phyloP scores from a whole-genome alignment of 345 rosid species.

The Erucastrum elatum region DNA sequence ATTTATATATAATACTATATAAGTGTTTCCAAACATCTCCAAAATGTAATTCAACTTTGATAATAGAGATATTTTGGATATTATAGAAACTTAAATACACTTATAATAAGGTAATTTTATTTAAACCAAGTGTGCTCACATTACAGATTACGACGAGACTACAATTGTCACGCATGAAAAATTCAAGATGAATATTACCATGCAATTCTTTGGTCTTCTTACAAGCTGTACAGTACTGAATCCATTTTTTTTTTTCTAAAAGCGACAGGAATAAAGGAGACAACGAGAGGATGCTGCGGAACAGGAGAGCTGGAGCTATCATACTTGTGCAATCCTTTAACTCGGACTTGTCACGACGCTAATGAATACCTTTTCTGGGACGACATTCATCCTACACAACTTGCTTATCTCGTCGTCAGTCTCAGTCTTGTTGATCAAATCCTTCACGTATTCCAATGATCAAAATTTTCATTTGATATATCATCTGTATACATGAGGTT shows the following conservation, averaged over 20 bases:
- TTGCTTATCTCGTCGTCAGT: slow-evolving; percentile 41
- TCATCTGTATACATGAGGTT: background rate
- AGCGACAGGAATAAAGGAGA: slow-evolving; percentile 46
- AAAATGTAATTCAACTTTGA: too few relatives aligned
- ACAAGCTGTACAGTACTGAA: slow-evolving; percentile 5
- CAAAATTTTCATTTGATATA: background rate
- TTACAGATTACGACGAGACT: background rate
- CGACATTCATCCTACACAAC: slow-evolving; percentile 51
- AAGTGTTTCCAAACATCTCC: too few relatives aligned
- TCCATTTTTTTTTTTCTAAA: background rate
- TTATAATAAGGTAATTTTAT: too few relatives aligned
- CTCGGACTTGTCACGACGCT: slow-evolving; percentile 38
- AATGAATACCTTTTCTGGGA: slow-evolving; percentile 55
- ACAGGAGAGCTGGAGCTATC: slow-evolving; percentile 42
- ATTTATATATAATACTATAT: too few relatives aligned
- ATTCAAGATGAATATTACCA: background rate
- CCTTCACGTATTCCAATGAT: slow-evolving; percentile 12
- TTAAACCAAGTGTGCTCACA: background rate
- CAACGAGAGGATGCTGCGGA: slow-evolving; percentile 55
- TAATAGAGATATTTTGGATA: too few relatives aligned
- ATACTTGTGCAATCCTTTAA: slow-evolving; percentile 41
- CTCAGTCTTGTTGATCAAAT: slow-evolving; percentile 34
- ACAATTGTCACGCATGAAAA: background rate
- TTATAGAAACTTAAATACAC: too few relatives aligned
- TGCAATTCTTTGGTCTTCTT: background rate